Percentiles rank a stretch among this genome's conserved stretches.
Evolutionary conservation across 495 filamentous ascomycete genomes (phyloP).

Genomic region (Penicillium fimorum): DNA sequence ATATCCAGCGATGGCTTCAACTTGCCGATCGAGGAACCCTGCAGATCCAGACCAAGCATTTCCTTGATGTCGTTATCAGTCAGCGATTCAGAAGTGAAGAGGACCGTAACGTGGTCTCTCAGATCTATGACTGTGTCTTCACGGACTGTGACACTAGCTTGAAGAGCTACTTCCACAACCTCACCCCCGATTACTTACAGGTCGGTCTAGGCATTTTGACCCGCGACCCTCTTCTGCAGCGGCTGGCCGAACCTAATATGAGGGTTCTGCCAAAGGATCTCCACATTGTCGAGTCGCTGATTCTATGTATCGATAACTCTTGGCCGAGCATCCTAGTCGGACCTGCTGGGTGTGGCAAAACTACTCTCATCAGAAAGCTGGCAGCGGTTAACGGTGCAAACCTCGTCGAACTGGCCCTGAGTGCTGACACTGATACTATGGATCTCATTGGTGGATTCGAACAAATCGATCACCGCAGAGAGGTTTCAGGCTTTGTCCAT

Average conservation of each 20-base stretch:
- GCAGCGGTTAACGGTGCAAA: slow-evolving; percentile 71
- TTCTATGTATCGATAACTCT: slow-evolving; percentile 80
- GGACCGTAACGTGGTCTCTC: slow-evolving; percentile 62
- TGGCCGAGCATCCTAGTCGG: slow-evolving; percentile 90
- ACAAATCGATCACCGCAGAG: slow-evolving; percentile 78
- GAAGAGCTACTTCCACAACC: slow-evolving; percentile 59
- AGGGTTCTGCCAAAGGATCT: slow-evolving; percentile 58
- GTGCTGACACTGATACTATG: slow-evolving; percentile 92
- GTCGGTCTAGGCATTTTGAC: slow-evolving; percentile 72
- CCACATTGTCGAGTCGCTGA: slow-evolving; percentile 74
- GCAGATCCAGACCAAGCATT: slow-evolving; percentile 61
- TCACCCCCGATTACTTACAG: slow-evolving; percentile 68
- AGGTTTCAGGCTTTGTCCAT: slow-evolving; percentile 52
- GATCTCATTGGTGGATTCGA: slow-evolving; percentile 97
- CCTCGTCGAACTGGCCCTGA: slow-evolving; percentile 77
- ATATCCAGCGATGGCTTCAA: slow-evolving; percentile 85
- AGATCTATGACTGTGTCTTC: slow-evolving; percentile 61
- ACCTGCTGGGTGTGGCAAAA: slow-evolving; percentile 83
- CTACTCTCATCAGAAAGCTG: slow-evolving; percentile 70
- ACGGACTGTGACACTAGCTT: slow-evolving; percentile 30
- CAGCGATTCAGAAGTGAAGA: slow-evolving; percentile 76
- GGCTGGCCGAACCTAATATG: slow-evolving; percentile 52
- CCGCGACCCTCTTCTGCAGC: slow-evolving; percentile 58
- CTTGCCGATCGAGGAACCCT: slow-evolving; percentile 54
- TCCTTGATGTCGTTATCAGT: slow-evolving; percentile 77